phyloP scores from a whole-genome alignment of 225 moss, liverwort and hornwort species.

The Anthoceros angustus region DNA sequence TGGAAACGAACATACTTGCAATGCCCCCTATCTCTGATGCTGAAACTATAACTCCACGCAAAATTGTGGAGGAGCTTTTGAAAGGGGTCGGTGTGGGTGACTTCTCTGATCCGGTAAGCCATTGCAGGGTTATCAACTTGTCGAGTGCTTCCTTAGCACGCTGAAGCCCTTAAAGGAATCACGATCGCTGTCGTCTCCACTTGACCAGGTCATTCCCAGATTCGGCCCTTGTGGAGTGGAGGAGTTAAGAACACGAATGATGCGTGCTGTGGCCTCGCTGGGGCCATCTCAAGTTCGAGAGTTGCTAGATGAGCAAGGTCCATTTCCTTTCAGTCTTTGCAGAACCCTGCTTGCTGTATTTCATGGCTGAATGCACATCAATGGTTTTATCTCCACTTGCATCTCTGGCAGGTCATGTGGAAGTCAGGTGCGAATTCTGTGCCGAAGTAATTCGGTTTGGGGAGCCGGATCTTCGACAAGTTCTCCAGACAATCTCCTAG shows the following conservation, averaged over 20 bases:
- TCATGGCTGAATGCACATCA: neutral
- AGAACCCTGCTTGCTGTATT: constrained; percentile 8
- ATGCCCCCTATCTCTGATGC: constrained; percentile 79
- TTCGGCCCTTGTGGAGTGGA: constrained; percentile 95
- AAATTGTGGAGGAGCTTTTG: constrained; percentile 64
- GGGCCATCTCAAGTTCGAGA: constrained; percentile 58
- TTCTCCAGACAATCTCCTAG: constrained; percentile 32
- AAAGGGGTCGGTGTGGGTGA: constrained; percentile 85
- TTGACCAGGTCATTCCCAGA: constrained; percentile 45
- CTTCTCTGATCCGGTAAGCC: constrained; percentile 48
- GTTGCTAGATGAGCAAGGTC: constrained; percentile 81
- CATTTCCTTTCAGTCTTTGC: neutral
- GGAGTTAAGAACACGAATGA: constrained; percentile 79
- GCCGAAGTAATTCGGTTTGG: constrained; percentile 69
- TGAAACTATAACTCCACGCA: constrained; percentile 48
- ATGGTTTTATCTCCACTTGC: neutral
- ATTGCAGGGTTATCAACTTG: neutral
- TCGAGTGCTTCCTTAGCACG: neutral
- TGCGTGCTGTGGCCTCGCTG: constrained; percentile 84
- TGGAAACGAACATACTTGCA: constrained; percentile 69
- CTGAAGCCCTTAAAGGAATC: neutral
- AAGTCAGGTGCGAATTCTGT: constrained; percentile 94
- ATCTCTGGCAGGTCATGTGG: constrained; percentile 58
- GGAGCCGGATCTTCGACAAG: constrained; percentile 66
- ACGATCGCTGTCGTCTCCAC: neutral